Conservation (phyloP, 2,329 filamentous ascomycete genomes). For the Exophiala viscosa region DNA sequence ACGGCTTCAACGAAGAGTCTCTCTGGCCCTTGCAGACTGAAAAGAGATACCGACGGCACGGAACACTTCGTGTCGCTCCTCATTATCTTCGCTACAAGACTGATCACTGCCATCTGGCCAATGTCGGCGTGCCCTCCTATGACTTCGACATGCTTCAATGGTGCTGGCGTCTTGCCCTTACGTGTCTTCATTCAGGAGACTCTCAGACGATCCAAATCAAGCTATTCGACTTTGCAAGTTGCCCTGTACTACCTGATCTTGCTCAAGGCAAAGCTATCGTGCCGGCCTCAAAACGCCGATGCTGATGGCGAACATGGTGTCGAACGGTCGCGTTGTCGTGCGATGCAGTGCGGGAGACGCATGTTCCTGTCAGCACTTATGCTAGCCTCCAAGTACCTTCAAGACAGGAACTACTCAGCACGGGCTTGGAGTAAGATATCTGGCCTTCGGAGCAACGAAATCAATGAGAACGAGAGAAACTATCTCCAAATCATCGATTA, state of each 20-base stretch:
- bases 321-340: slow-evolving; percentile 46
- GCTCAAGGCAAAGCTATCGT: slow-evolving; percentile 84
- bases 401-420: slow-evolving; percentile 96
- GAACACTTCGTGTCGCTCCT: slow-evolving; percentile 27
- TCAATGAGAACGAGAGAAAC: slow-evolving; percentile 93
- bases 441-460: slow-evolving; percentile 85
- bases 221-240: slow-evolving; percentile 95
- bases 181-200: slow-evolving; percentile 98
- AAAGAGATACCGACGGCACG: slow-evolving; percentile 27
- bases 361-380: slow-evolving; percentile 97
- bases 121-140: slow-evolving; percentile 76
- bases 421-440: slow-evolving; percentile 99
- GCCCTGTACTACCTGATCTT: slow-evolving; percentile 94
- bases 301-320: slow-evolving; percentile 42
- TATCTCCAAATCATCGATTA: slow-evolving; percentile 88
- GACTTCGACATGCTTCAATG: slow-evolving; percentile 60
- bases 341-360: slow-evolving; percentile 89
- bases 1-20: slow-evolving; percentile 7
- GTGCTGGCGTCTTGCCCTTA: slow-evolving; percentile 77
- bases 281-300: slow-evolving; percentile 59
- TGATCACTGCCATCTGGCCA: slow-evolving; percentile 97
- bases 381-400: slow-evolving; percentile 93
- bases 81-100: slow-evolving; percentile 86
- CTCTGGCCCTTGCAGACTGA: slow-evolving; percentile 18
- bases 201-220: slow-evolving; percentile 86